Base-by-base conservation (phyloP, 768 basidiomycete species). In the Cystofilobasidium macerans region DNA sequence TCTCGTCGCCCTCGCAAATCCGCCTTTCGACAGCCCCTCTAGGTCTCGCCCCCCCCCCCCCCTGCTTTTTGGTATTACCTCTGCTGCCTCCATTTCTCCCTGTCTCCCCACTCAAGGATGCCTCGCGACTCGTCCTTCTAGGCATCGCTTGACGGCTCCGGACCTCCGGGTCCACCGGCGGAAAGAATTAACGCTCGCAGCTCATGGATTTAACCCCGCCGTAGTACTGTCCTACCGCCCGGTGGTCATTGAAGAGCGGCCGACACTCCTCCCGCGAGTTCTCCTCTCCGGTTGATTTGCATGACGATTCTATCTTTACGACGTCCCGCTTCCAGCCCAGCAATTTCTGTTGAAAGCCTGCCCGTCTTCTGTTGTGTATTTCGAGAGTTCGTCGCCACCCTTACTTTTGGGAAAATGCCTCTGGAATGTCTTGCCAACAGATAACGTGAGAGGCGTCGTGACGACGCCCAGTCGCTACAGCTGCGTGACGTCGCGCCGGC, bases 161-260 rank as follows among this genome's bases (percentile, higher is more conserved):
- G 40, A 28, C 48, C 61, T 30, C 53, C 60, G 61, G 60, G 42
- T 26, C 56, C 35, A 56, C 16, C n/a, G 43, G 51, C 28, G 26
- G 40, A 53, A 12, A 20, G 26, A 38, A 12, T 43, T 8, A 33
- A 18, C n/a, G 3, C 6, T 26, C 38, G 24, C 53, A 38, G 20
- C 59, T 45, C 63, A 57, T 64, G 40, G 54, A 57, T 68, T 33
- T 69, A 67, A 36, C 43, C 28, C 45, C 38, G 38, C 6, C 22
- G 58, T 60, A 53, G 56, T 74, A 54, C 70, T 60, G 62, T 64
- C 59, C 7, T 71, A 71, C 72, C 73, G 73, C 45, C 64, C 43
- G 11, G 62, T n/a, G 26, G 9, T 72, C 71, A 51, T 69, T 71
- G 22, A 53, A 57, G 47, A 59, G 43, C 13, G 38, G 36, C 43